These are phyloP conservation scores for Cupressus sempervirens DNA, from an alignment of 75 land plant species.

Conservation along the genomic window DNA sequence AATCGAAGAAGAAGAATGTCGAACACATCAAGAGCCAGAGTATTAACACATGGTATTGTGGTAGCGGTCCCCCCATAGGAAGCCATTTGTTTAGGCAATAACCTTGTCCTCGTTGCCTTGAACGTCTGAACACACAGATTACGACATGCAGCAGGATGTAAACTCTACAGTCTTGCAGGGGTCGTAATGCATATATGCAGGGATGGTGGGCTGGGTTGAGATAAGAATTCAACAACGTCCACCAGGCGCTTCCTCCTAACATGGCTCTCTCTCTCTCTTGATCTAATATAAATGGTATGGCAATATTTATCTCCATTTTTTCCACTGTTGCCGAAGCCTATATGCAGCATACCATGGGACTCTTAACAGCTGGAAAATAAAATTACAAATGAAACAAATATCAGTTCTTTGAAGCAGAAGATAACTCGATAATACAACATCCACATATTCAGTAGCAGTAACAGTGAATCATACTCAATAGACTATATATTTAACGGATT, in stretches of 20 bases:
- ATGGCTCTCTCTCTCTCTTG: neutral
- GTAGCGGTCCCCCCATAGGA: neutral
- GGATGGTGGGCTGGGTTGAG: neutral
- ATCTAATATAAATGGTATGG: neutral
- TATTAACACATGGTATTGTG: neutral
- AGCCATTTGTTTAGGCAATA: neutral
- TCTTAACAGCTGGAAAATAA: no score
- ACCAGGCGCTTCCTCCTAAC: neutral
- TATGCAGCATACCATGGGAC: no score
- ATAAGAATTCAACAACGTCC: neutral
- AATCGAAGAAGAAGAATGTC: neutral
- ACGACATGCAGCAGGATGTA: neutral
- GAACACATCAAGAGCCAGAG: neutral
- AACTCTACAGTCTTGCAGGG: neutral
- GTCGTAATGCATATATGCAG: neutral
- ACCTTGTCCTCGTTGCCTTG: neutral
- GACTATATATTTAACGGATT: no score
- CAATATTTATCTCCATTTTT: no score
- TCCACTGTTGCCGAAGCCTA: no score
- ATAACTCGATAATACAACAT: no score
- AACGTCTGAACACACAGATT: neutral
- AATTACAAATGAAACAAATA: no score
- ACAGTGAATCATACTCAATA: no score
- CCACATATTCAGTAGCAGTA: no score
- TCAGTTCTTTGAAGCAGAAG: no score